phyloP scores from a whole-genome alignment of 2,329 filamentous ascomycete genomes.

The Mycosphaerelloides madeirae region DNA sequence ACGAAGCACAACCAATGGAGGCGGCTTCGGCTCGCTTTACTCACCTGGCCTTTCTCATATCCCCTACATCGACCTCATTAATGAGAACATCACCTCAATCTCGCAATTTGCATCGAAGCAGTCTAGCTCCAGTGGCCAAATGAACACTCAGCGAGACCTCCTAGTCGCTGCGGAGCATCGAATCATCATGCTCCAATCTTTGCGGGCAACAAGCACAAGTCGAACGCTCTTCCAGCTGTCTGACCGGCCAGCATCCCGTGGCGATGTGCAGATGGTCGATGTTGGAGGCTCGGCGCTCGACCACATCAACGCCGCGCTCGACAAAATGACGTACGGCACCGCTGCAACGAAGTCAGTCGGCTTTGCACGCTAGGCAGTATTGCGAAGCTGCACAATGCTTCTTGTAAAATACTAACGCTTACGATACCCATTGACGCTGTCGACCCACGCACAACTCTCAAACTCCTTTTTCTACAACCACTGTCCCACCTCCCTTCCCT shows the following conservation, averaged over 20 bases:
- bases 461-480: conserved; percentile 1
- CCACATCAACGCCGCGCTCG: conserved; percentile 45
- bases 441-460: background rate
- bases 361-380: conserved; percentile 25
- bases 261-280: conserved; percentile 41
- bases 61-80: conserved; percentile 38
- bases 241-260: conserved; percentile 14
- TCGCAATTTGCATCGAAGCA: conserved; percentile 38
- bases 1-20: conserved; percentile 32
- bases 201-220: conserved; percentile 29
- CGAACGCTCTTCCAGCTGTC: conserved; percentile 32
- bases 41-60: conserved; percentile 39
- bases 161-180: conserved; percentile 43
- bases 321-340: conserved; percentile 28
- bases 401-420: conserved; percentile 5
- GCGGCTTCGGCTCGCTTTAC: conserved; percentile 35
- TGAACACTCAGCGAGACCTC: conserved; percentile 42
- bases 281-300: conserved; percentile 44
- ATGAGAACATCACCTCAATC: conserved; percentile 42
- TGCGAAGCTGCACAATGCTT: background rate
- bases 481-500: conserved; percentile 1
- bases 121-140: conserved; percentile 33
- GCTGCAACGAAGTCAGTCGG: conserved; percentile 32
- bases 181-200: conserved; percentile 38
- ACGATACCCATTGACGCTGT: conserved; percentile 7